These are phyloP conservation scores for Phalaenopsis aphrodite DNA, from an alignment of 106 monocot genomes.

Conservation along the genomic window DNA sequence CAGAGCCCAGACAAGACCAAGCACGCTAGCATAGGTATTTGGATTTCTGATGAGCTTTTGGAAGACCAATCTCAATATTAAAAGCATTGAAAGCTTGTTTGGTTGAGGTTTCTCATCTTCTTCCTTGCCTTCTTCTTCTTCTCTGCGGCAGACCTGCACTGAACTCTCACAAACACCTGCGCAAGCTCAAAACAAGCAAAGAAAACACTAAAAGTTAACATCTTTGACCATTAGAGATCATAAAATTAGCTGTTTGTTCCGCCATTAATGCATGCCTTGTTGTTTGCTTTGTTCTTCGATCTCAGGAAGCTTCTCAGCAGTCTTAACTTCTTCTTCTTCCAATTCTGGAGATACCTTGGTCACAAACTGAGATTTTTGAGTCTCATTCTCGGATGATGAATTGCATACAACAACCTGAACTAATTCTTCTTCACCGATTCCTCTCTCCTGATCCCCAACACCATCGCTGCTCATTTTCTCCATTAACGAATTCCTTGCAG, in stretches of 20 bases:
- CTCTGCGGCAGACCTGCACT: constrained; percentile 6
- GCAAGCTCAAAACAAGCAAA: too few relatives aligned
- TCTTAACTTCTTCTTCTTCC: neutral
- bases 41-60: constrained; percentile 41
- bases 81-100: neutral
- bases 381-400: constrained; percentile 10
- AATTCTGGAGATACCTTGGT: constrained; percentile 12
- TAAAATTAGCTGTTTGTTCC: too few relatives aligned
- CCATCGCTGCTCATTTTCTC: too few relatives aligned
- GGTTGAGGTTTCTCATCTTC: constrained; percentile 2
- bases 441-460: too few relatives aligned
- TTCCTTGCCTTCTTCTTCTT: neutral
- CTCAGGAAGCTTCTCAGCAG: too few relatives aligned
- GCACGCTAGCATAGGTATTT: constrained; percentile 37
- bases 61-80: constrained; percentile 31
- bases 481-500: constrained; percentile 16
- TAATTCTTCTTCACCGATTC: too few relatives aligned
- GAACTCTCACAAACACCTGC: neutral
- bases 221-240: too few relatives aligned
- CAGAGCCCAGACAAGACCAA: constrained; percentile 39
- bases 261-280: too few relatives aligned
- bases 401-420: constrained; percentile 6
- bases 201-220: too few relatives aligned
- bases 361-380: constrained; percentile 16
- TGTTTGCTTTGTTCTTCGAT: too few relatives aligned